These are phyloP conservation scores for Hypoxylon sp. DNA, from an alignment of 2,329 filamentous ascomycete species.

Conservation along the genomic window DNA sequence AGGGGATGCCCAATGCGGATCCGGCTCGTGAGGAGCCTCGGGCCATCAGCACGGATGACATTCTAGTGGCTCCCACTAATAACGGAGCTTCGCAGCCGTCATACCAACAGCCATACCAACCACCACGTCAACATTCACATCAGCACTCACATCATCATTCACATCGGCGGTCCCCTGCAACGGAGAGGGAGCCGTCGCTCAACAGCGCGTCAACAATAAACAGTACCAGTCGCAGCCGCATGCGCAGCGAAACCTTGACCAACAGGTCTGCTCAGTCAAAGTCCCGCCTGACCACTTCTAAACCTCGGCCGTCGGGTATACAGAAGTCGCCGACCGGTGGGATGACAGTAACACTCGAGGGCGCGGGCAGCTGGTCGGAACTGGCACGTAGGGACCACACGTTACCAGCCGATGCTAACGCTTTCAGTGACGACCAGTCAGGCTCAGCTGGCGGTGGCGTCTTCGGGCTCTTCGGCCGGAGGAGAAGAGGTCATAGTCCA, in stretches of 20 bases:
- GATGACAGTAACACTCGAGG: slow-evolving; percentile 89
- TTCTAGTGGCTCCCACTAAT: slow-evolving; percentile 49
- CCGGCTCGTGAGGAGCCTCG: slow-evolving; percentile 48
- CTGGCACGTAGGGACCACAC: slow-evolving; percentile 85
- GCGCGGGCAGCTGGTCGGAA: slow-evolving; percentile 89
- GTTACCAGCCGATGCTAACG: slow-evolving; percentile 71
- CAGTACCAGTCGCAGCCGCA: neutral
- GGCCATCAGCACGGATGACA: slow-evolving; percentile 62
- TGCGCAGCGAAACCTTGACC: neutral
- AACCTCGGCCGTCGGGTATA: slow-evolving; percentile 65
- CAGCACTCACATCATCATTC: slow-evolving; percentile 16
- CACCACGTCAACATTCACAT: slow-evolving; percentile 22
- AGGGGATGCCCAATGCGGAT: slow-evolving; percentile 18
- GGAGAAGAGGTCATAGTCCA: slow-evolving; percentile 91
- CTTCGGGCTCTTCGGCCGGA: slow-evolving; percentile 87
- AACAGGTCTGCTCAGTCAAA: neutral
- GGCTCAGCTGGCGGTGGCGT: slow-evolving; percentile 73
- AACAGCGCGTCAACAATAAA: neutral
- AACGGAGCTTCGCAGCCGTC: slow-evolving; percentile 36
- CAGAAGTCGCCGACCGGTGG: slow-evolving; percentile 81
- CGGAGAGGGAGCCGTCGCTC: neutral
- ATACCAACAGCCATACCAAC: slow-evolving; percentile 24
- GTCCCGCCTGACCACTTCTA: slow-evolving; percentile 23
- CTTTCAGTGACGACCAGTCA: slow-evolving; percentile 59
- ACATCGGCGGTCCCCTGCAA: neutral